A percentile compares a stretch with the other conserved stretches of the same genome.
phyloP scores from a whole-genome alignment of 1,139 yeast genomes.

The Protomyces arabidopsidicola region DNA sequence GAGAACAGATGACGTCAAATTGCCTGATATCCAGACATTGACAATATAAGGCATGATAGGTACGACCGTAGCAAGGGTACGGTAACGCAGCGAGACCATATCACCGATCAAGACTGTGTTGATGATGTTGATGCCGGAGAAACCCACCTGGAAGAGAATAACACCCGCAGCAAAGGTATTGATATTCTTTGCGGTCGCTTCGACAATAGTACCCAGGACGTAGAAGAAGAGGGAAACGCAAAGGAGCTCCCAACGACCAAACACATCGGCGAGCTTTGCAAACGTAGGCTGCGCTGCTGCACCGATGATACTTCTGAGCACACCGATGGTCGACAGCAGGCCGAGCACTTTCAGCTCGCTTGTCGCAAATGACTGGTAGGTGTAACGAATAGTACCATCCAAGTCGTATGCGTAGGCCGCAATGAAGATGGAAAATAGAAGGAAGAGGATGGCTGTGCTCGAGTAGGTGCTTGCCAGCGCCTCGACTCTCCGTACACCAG shows the following conservation, averaged over 20 bases:
- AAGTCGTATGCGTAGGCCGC: conserved; percentile 44
- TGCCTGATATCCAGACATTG: conserved; percentile 36
- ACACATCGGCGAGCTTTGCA: conserved; percentile 44
- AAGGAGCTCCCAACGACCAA: conserved; percentile 47
- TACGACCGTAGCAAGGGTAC: conserved; percentile 42
- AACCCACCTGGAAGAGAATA: conserved; percentile 65
- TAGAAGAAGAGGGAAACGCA: conserved; percentile 56
- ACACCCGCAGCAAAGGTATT: conserved; percentile 70
- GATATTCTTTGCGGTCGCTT: conserved; percentile 62
- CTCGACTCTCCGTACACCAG: conserved; percentile 25
- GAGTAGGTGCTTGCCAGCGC: conserved; percentile 20
- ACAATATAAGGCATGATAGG: conserved; percentile 38
- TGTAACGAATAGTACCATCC: conserved; percentile 43
- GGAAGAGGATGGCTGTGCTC: conserved; percentile 8
- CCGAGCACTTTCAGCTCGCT: conserved; percentile 43
- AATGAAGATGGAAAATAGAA: conserved; percentile 37
- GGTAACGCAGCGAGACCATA: conserved; percentile 42
- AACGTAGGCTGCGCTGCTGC: conserved; percentile 45
- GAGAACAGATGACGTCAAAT: conserved; percentile 32
- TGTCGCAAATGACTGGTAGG: conserved; percentile 45
- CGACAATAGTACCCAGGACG: conserved; percentile 64
- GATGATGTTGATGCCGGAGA: conserved; percentile 46
- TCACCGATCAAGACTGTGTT: conserved; percentile 44
- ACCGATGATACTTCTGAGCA: conserved; percentile 43
- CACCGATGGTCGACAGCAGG: conserved; percentile 43